phyloP scores from a whole-genome alignment of 768 basidiomycete genomes.

The Podaxis sp. region DNA sequence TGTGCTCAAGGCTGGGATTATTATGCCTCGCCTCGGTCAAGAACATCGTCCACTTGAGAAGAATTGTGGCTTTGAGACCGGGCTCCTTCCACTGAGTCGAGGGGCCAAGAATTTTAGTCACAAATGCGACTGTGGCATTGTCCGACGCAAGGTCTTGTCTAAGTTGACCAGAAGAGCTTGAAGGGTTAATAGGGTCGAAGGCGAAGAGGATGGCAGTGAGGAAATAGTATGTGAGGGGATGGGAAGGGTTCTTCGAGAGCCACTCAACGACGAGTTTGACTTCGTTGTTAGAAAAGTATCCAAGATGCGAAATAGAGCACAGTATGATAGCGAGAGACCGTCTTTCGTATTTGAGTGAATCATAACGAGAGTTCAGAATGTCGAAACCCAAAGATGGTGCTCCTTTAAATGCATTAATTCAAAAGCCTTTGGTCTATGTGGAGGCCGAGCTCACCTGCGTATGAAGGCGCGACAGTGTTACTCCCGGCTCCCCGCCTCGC shows the following conservation, averaged over 20 bases:
- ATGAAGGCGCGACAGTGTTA: slow-evolving; percentile 52
- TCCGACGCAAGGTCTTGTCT: slow-evolving; percentile 48
- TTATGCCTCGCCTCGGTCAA: slow-evolving; percentile 71
- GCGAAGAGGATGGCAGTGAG: slow-evolving; percentile 60
- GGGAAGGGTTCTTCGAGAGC: slow-evolving; percentile 60
- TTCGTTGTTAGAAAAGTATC: slow-evolving; percentile 55
- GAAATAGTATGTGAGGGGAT: slow-evolving; percentile 65
- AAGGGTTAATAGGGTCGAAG: slow-evolving; percentile 63
- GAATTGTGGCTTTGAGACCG: slow-evolving; percentile 64
- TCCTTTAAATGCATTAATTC: slow-evolving; percentile 24
- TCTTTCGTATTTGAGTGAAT: slow-evolving; percentile 73
- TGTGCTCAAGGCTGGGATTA: slow-evolving; percentile 59
- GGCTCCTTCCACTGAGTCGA: slow-evolving; percentile 61
- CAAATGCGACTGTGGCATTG: slow-evolving; percentile 42
- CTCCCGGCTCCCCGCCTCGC: slow-evolving; percentile 61
- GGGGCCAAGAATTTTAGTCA: slow-evolving; percentile 54
- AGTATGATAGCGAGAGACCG: slow-evolving; percentile 62
- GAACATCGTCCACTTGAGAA: slow-evolving; percentile 89
- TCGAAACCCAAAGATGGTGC: slow-evolving; percentile 56
- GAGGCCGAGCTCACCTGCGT: slow-evolving; percentile 40
- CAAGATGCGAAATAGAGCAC: slow-evolving; percentile 58
- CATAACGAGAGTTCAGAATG: slow-evolving; percentile 61
- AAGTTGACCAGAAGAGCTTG: slow-evolving; percentile 34
- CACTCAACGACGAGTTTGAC: slow-evolving; percentile 66
- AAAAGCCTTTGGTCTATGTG: neutral